Evolutionary conservation across 306 rosid species (phyloP).

Genomic region (Cucurbita pepo): DNA sequence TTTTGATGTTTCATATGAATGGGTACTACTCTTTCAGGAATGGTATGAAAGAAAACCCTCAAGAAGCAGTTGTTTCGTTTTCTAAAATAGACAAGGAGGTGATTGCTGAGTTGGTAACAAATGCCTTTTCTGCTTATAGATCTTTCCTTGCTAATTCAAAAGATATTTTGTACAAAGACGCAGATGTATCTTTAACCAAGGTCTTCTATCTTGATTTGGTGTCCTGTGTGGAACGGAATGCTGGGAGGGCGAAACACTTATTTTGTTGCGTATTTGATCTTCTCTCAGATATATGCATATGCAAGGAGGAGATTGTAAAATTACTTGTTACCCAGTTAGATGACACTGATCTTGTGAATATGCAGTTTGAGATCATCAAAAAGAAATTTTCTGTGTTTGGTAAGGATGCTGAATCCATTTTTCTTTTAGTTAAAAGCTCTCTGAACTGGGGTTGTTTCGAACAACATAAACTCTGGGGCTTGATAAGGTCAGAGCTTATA

Average conservation of each 20-base stretch:
- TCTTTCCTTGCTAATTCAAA: constrained; percentile 6
- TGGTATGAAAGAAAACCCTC: background rate
- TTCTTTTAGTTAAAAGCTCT: constrained; percentile 13
- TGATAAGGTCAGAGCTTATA: constrained; percentile 18
- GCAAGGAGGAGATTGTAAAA: constrained; percentile 11
- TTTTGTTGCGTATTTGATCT: constrained; percentile 2
- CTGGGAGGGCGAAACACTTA: constrained; percentile 5
- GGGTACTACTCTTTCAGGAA: background rate
- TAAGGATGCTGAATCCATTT: constrained; percentile 9
- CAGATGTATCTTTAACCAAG: constrained; percentile 2
- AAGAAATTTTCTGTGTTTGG: constrained; percentile 14
- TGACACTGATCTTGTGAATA: constrained; percentile 6
- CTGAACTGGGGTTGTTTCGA: constrained; percentile 13
- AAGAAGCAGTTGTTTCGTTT: background rate
- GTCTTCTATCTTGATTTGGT: constrained; percentile 6
- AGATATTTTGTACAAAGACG: background rate
- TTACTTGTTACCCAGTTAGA: constrained; percentile 8
- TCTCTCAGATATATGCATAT: constrained; percentile 12
- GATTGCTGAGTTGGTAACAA: constrained; percentile 6
- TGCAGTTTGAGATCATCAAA: constrained; percentile 12
- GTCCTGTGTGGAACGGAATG: constrained; percentile 8
- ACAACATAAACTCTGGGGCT: constrained; percentile 19
- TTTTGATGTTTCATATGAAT: constrained; percentile 10
- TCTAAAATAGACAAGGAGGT: constrained; percentile 5
- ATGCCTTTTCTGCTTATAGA: constrained; percentile 19